These are phyloP conservation scores for Pichia sp. DNA, from an alignment of 1,139 yeast species.

Conservation along the genomic window DNA sequence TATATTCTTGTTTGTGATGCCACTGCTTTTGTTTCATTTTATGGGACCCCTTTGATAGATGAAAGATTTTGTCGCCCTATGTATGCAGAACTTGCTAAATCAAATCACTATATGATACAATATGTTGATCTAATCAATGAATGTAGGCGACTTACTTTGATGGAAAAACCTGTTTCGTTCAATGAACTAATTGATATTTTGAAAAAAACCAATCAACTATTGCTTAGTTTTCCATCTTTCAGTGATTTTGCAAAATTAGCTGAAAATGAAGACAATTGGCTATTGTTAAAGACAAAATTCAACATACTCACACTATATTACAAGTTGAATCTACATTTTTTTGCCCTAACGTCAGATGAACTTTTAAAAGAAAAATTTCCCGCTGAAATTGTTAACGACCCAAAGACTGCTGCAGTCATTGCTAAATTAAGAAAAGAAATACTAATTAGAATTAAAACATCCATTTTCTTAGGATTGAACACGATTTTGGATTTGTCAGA, in stretches of 20 bases:
- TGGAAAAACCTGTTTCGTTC: not conserved
- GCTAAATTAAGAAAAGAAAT: not conserved
- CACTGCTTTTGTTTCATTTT: not conserved
- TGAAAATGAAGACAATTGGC: constrained; percentile 8
- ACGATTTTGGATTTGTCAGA: constrained; percentile 3
- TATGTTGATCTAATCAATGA: constrained; percentile 1
- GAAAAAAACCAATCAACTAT: not conserved
- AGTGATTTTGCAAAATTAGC: constrained; percentile 2
- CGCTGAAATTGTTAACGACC: not conserved
- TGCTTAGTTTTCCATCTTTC: constrained; percentile 1
- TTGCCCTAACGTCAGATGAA: not conserved
- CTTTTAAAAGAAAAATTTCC: not conserved
- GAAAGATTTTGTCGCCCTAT: no score
- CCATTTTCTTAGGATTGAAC: constrained; percentile 2
- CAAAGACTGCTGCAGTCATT: constrained; percentile 1
- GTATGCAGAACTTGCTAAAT: no score
- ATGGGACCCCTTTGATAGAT: no score
- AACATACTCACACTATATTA: constrained; percentile 2
- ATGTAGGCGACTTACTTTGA: not conserved
- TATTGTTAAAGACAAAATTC: constrained; percentile 2
- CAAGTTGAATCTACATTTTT: not conserved
- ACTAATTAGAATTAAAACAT: not conserved
- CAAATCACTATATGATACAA: no score
- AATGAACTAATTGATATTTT: constrained; percentile 1
- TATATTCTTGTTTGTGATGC: constrained; percentile 9